These are phyloP conservation scores for Trifolium subterraneum DNA, from an alignment of 306 rosid species.

Conservation along the genomic window DNA sequence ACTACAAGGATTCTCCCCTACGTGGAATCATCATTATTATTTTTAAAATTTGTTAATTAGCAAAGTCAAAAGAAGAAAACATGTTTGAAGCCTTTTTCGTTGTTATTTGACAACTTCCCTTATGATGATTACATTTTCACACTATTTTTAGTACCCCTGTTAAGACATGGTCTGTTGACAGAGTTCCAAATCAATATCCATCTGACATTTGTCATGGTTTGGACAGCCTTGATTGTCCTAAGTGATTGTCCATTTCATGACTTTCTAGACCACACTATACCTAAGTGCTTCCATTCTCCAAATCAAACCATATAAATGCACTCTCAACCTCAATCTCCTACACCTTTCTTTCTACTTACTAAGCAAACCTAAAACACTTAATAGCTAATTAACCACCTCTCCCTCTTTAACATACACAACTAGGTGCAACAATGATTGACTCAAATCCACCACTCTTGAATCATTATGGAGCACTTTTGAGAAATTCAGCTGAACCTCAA, in stretches of 20 bases:
- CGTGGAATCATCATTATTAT: conserved; percentile 40
- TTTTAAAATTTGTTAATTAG: conserved; percentile 32
- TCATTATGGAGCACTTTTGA: conserved; percentile 60
- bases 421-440: conserved; percentile 50
- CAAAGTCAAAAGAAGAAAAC: conserved; percentile 55
- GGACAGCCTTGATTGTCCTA: conserved; percentile 56
- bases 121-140: conserved; percentile 22
- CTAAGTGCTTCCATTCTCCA: conserved; percentile 22
- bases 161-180: conserved; percentile 42
- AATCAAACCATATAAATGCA: conserved; percentile 52
- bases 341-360: conserved; percentile 35
- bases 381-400: not conserved
- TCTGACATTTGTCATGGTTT: conserved; percentile 69
- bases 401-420: conserved; percentile 15
- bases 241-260: conserved; percentile 45
- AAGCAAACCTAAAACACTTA: not conserved
- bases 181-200: conserved; percentile 44
- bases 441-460: conserved; percentile 78
- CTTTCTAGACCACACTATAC: conserved; percentile 33
- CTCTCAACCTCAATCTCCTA: conserved; percentile 33
- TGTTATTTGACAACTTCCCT: conserved; percentile 46
- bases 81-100: conserved; percentile 61
- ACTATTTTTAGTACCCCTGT: conserved; percentile 25
- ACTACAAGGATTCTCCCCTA: conserved; percentile 35
- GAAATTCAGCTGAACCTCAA: conserved; percentile 36